These are phyloP conservation scores for Blastobotrys terrestris DNA, from an alignment of 805 yeast genomes.

Conservation along the genomic window DNA sequence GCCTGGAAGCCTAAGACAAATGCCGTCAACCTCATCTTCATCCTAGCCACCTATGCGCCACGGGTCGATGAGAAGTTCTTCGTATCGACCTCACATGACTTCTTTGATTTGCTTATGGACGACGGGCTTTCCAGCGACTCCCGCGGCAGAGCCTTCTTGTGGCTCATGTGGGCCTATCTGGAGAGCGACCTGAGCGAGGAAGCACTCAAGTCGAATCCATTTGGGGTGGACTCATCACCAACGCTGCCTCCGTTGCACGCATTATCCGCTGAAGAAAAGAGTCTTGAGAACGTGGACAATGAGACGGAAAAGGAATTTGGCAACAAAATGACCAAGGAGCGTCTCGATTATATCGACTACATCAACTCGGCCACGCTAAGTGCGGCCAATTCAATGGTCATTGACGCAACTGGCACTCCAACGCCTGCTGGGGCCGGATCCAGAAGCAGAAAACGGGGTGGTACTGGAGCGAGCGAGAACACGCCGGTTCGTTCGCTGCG, in stretches of 20 bases:
- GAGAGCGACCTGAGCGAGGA: slow-evolving; percentile 62
- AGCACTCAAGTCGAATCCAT: slow-evolving; percentile 52
- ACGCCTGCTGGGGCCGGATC: background rate
- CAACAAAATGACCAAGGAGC: slow-evolving; percentile 33
- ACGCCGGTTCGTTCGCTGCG: slow-evolving; percentile 1
- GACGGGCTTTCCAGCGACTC: slow-evolving; percentile 53
- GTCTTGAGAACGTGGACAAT: slow-evolving; percentile 39
- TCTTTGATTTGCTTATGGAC: slow-evolving; percentile 70
- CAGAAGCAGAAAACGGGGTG: no score
- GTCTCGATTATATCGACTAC: slow-evolving; percentile 32
- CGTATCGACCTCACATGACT: slow-evolving; percentile 38
- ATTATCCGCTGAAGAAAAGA: slow-evolving; percentile 27
- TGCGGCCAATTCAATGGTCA: background rate
- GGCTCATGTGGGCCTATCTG: slow-evolving; percentile 75
- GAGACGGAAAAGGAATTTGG: slow-evolving; percentile 41
- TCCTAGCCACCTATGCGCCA: slow-evolving; percentile 57
- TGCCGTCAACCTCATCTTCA: slow-evolving; percentile 70
- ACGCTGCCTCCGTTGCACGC: slow-evolving; percentile 35
- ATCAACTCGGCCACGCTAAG: slow-evolving; percentile 4
- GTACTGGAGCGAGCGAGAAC: background rate
- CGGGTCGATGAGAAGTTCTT: slow-evolving; percentile 42
- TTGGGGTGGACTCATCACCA: slow-evolving; percentile 38
- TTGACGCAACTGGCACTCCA: background rate
- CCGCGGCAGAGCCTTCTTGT: slow-evolving; percentile 67
- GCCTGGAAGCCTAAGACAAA: slow-evolving; percentile 43